phyloP scores from a whole-genome alignment of 2,329 filamentous ascomycete species.

The Claviceps humidiphila region DNA sequence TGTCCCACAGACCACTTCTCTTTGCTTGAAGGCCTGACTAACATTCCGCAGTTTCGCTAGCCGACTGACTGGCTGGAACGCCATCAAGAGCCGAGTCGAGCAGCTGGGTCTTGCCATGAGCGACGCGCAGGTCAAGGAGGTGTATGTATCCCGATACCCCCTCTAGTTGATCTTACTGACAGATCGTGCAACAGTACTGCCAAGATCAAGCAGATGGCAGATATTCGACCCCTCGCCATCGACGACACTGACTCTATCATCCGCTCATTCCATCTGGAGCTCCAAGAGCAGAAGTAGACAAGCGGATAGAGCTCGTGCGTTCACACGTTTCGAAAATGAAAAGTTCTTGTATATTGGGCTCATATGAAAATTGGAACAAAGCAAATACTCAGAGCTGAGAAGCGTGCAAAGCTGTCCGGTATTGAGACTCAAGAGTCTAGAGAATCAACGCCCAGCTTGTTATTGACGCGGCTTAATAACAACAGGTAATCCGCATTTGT shows the following conservation, averaged over 20 bases:
- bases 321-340: not conserved
- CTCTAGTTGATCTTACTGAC: not conserved
- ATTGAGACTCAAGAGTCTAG: not conserved
- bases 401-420: too few species aligned
- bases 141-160: conserved; percentile 13
- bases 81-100: conserved; percentile 78
- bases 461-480: not conserved
- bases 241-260: conserved; percentile 88
- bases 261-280: conserved; percentile 53
- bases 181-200: conserved; percentile 20
- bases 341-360: not conserved
- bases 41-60: not conserved
- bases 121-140: conserved; percentile 19
- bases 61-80: conserved; percentile 76
- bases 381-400: not conserved
- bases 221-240: conserved; percentile 71
- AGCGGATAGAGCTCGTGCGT: not conserved
- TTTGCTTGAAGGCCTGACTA: not conserved
- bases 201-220: conserved; percentile 86
- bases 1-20: too few species aligned
- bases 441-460: not conserved
- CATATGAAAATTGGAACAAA: not conserved
- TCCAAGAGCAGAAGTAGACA: conserved; percentile 9
- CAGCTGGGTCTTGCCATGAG: conserved; percentile 57
- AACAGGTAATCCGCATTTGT: not conserved